These are phyloP conservation scores for Lipomyces orientalis DNA, from an alignment of 805 yeast genomes.

Conservation along the genomic window DNA sequence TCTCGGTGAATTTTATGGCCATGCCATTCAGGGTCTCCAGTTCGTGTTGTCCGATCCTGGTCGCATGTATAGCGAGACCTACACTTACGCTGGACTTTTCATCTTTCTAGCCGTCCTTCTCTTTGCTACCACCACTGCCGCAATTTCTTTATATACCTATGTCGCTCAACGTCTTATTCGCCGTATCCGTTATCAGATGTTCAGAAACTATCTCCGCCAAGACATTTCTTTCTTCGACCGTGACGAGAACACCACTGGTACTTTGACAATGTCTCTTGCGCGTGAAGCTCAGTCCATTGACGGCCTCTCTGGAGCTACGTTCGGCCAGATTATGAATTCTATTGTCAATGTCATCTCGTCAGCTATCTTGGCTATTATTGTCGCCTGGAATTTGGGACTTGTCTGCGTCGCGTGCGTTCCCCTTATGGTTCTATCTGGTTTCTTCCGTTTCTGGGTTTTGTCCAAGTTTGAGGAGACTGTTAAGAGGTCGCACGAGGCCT, in stretches of 20 bases:
- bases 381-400: slow-evolving; percentile 51
- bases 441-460: slow-evolving; percentile 48
- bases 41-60: slow-evolving; percentile 45
- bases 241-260: slow-evolving; percentile 42
- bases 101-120: slow-evolving; percentile 48
- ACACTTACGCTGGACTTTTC: slow-evolving; percentile 49
- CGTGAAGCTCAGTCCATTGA: slow-evolving; percentile 42
- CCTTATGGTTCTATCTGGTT: slow-evolving; percentile 49
- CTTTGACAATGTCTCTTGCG: slow-evolving; percentile 41
- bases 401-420: slow-evolving; percentile 49
- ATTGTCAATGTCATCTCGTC: slow-evolving; percentile 49
- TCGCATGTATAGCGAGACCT: slow-evolving; percentile 47
- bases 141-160: slow-evolving; percentile 47
- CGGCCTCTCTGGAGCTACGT: slow-evolving; percentile 44
- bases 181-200: slow-evolving; percentile 40
- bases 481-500: slow-evolving; percentile 48
- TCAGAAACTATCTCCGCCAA: slow-evolving; percentile 41
- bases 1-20: slow-evolving; percentile 36
- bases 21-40: slow-evolving; percentile 34
- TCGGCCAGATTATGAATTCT: slow-evolving; percentile 45
- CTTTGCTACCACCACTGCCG: slow-evolving; percentile 50
- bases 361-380: slow-evolving; percentile 48
- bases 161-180: slow-evolving; percentile 38
- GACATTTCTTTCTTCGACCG: slow-evolving; percentile 42
- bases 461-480: slow-evolving; percentile 47